A percentile compares a stretch with the other conserved stretches of the same genome.
phyloP scores from a whole-genome alignment of 768 basidiomycete species.

The Tulasnella sp. region DNA sequence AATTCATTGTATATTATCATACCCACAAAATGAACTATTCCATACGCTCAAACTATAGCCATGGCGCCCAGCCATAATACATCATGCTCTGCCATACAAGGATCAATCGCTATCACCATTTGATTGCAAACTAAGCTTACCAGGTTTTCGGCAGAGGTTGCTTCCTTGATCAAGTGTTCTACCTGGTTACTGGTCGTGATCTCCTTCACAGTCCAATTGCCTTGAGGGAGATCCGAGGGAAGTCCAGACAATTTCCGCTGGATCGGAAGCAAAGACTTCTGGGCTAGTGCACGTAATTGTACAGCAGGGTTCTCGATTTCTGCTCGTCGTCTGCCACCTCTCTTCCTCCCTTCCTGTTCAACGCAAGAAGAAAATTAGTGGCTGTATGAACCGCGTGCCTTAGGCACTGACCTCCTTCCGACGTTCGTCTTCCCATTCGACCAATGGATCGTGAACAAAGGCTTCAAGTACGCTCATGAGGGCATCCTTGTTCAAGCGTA shows the following conservation, averaged over 20 bases:
- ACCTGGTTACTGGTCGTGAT: slow-evolving; percentile 77
- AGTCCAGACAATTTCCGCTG: slow-evolving; percentile 55
- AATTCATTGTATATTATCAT: background rate
- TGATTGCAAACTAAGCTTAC: slow-evolving; percentile 33
- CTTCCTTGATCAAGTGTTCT: slow-evolving; percentile 82
- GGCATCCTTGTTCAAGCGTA: slow-evolving; percentile 83
- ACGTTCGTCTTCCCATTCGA: slow-evolving; percentile 86
- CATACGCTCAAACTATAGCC: slow-evolving; percentile 37
- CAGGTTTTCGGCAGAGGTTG: slow-evolving; percentile 60
- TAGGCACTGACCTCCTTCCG: slow-evolving; percentile 40
- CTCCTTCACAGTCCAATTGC: slow-evolving; percentile 35
- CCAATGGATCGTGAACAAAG: slow-evolving; percentile 91
- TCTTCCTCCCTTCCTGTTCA: background rate
- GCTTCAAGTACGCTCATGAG: slow-evolving; percentile 93
- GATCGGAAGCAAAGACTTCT: slow-evolving; percentile 66
- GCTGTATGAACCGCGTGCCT: background rate
- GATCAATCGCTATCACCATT: background rate
- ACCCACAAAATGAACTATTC: background rate
- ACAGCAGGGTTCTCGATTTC: slow-evolving; percentile 2
- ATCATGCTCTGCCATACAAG: slow-evolving; percentile 50
- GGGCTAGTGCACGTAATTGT: slow-evolving; percentile 52
- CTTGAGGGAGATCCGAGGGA: slow-evolving; percentile 9
- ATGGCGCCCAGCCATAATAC: slow-evolving; percentile 84
- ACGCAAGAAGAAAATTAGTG: background rate
- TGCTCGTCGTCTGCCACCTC: background rate